phyloP scores from a whole-genome alignment of 1,139 yeast species.

The Hemisphaericaspora lyxosophila region DNA sequence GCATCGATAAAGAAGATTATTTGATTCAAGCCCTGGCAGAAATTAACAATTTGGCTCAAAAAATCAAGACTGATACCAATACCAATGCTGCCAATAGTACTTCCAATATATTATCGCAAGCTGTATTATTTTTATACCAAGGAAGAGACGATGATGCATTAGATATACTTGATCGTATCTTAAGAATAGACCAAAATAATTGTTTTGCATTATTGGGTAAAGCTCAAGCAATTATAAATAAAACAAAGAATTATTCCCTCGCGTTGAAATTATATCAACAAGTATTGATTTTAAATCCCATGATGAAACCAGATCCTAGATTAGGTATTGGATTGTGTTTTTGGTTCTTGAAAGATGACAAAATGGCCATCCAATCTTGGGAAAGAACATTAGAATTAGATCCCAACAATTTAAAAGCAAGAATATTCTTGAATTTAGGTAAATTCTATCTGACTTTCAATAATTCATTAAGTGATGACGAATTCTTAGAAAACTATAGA shows the following conservation, averaged over 20 bases:
- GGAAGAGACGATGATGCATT: slow-evolving; percentile 64
- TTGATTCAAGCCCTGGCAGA: slow-evolving; percentile 25
- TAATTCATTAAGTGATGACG: slow-evolving; percentile 58
- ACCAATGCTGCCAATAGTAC: slow-evolving; percentile 19
- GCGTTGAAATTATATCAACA: slow-evolving; percentile 85
- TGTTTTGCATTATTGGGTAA: slow-evolving; percentile 80
- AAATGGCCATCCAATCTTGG: slow-evolving; percentile 83
- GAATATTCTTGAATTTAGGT: slow-evolving; percentile 64
- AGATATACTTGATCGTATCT: slow-evolving; percentile 57
- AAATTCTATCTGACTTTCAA: slow-evolving; percentile 65
- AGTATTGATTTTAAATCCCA: slow-evolving; percentile 72
- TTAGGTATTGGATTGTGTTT: slow-evolving; percentile 93
- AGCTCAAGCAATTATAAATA: slow-evolving; percentile 75
- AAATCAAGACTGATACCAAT: slow-evolving; percentile 17
- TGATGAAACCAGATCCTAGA: slow-evolving; percentile 86
- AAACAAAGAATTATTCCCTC: slow-evolving; percentile 62
- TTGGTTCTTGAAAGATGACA: slow-evolving; percentile 80
- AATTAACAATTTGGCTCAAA: slow-evolving; percentile 17
- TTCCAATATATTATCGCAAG: slow-evolving; percentile 60
- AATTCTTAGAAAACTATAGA: slow-evolving; percentile 52
- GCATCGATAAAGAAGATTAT: slow-evolving; percentile 26
- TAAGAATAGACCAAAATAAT: slow-evolving; percentile 53
- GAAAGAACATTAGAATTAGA: slow-evolving; percentile 70
- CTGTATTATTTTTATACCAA: slow-evolving; percentile 46
- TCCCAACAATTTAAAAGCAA: slow-evolving; percentile 60